These are phyloP conservation scores for Acanthochlamys bracteata DNA, from an alignment of 106 monocot species.

Conservation along the genomic window DNA sequence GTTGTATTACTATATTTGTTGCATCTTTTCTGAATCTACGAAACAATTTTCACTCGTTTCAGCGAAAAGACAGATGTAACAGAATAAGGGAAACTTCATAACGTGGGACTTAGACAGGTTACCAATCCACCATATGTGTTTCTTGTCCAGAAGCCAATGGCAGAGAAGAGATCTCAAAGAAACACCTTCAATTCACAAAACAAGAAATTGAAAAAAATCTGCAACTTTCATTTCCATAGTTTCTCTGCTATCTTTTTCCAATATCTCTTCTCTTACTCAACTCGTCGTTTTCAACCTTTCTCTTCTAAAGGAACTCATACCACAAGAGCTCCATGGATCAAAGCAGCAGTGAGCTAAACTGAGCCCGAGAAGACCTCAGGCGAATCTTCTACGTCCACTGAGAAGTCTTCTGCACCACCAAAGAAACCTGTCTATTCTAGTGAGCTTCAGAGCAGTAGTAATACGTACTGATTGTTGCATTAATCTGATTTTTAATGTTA, in stretches of 20 bases:
- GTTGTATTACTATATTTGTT: too few species aligned
- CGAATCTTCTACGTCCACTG: constrained; percentile 6
- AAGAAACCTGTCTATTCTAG: constrained; percentile 82
- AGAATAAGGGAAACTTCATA: too few species aligned
- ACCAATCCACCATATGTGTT: too few species aligned
- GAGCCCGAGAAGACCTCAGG: constrained; percentile 20
- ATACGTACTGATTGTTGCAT: not conserved
- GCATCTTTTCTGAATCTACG: too few species aligned
- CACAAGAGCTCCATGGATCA: constrained; percentile 9
- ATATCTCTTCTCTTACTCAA: not conserved
- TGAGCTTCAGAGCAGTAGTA: constrained; percentile 13
- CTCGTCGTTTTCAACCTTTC: not conserved
- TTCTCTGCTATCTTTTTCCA: constrained; percentile 22
- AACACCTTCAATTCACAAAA: too few species aligned
- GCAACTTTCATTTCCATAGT: constrained; percentile 16
- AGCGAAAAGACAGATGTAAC: too few species aligned
- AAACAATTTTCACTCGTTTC: too few species aligned
- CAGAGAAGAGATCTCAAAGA: too few species aligned
- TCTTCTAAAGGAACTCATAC: not conserved
- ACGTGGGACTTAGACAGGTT: too few species aligned
- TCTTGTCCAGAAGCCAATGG: too few species aligned
- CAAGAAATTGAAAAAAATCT: too few species aligned
- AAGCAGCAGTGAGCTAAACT: constrained; percentile 22
- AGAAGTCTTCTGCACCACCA: constrained; percentile 10
- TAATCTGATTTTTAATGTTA: not conserved